phyloP scores from a whole-genome alignment of 1,284 basidiomycete genomes.

The Rhodotorula sp. region DNA sequence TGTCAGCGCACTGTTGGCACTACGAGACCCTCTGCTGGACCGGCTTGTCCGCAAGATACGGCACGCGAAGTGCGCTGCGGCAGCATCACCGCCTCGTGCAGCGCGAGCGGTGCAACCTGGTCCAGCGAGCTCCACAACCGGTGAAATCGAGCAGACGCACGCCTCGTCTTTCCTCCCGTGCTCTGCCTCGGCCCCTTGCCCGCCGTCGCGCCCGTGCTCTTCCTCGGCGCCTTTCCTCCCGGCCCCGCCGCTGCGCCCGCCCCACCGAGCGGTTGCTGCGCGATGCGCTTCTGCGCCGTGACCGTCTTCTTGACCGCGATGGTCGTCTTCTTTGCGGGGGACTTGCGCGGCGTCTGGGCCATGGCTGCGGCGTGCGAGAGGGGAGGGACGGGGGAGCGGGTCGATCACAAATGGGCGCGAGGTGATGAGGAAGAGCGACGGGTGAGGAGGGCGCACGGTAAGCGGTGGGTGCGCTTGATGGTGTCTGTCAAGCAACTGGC shows the following conservation, averaged over 20 bases:
- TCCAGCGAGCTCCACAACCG: too few relatives aligned
- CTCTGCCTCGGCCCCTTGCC: conserved; percentile 7
- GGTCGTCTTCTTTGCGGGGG: background rate
- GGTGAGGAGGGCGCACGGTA: background rate
- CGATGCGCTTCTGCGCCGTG: background rate
- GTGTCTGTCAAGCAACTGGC: background rate
- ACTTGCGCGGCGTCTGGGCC: conserved; percentile 13
- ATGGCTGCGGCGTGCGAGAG: background rate
- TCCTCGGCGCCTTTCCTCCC: background rate
- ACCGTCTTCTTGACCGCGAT: conserved; percentile 1
- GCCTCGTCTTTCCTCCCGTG: conserved; percentile 2
- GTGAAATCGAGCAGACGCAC: background rate
- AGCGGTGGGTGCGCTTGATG: background rate
- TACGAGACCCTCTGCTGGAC: too few relatives aligned
- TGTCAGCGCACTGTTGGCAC: background rate
- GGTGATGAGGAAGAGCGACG: background rate
- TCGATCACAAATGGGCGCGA: conserved; percentile 12
- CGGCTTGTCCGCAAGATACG: too few relatives aligned
- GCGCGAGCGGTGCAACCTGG: background rate
- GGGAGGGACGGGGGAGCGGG: background rate
- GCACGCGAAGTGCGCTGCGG: too few relatives aligned
- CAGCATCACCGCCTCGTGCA: too few relatives aligned
- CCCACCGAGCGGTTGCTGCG: background rate
- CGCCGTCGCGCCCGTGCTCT: background rate
- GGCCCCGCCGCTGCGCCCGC: background rate